Conservation (phyloP, 306 rosid species). For the Phaseolus lunatus region DNA sequence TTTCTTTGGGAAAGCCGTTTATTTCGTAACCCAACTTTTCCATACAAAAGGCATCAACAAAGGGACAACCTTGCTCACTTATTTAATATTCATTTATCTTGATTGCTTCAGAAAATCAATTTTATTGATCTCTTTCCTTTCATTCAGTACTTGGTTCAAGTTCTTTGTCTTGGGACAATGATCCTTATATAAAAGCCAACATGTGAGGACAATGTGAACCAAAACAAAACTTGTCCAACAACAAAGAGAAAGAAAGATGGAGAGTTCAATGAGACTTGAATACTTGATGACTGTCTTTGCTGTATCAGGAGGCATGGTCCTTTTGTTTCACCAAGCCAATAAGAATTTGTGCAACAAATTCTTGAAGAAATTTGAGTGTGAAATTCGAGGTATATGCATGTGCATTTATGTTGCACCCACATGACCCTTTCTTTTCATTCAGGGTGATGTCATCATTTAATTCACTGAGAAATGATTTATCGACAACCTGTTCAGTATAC, state of each 20-base stretch:
- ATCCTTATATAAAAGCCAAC: neutral
- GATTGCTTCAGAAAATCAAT: neutral
- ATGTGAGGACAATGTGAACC: neutral
- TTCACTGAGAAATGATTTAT: no score
- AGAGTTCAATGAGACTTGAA: slow-evolving; percentile 50
- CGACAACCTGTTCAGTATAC: no score
- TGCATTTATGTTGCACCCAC: neutral
- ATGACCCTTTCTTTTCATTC: neutral
- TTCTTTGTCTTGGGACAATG: slow-evolving; percentile 22
- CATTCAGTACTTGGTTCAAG: neutral
- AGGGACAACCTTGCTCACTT: no score
- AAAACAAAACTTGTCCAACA: slow-evolving; percentile 2
- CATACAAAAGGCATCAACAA: no score
- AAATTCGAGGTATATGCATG: slow-evolving; percentile 30
- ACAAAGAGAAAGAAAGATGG: slow-evolving; percentile 48
- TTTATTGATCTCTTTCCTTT: slow-evolving; percentile 9
- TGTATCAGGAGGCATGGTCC: slow-evolving; percentile 70
- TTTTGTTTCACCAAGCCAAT: slow-evolving; percentile 66
- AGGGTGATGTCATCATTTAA: neutral
- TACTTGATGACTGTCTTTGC: slow-evolving; percentile 68
- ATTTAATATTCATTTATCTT: neutral
- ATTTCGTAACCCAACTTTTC: neutral
- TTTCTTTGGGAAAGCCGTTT: neutral
- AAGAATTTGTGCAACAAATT: slow-evolving; percentile 66
- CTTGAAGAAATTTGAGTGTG: slow-evolving; percentile 64